phyloP scores from a whole-genome alignment of 1,284 basidiomycete species.

The Melampsora abietis-canadensis region DNA sequence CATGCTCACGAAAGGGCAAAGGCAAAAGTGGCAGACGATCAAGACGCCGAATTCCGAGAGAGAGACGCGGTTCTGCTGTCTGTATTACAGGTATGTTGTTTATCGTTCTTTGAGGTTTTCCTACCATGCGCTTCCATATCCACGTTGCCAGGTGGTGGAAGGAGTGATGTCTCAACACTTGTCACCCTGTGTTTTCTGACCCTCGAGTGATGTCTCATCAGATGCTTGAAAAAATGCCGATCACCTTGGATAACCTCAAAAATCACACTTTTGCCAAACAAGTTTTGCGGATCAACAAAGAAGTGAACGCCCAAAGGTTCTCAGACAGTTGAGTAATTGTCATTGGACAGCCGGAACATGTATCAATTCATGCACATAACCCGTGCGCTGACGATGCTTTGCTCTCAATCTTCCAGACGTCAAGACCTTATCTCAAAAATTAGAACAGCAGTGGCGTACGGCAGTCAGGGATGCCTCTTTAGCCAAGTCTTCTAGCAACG shows the following conservation, averaged over 20 bases:
- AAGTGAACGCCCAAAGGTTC: slow-evolving; percentile 26
- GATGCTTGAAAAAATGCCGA: slow-evolving; percentile 38
- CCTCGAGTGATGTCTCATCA: neutral
- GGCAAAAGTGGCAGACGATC: slow-evolving; percentile 9
- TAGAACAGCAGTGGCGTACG: slow-evolving; percentile 34
- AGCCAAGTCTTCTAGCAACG: slow-evolving; percentile 4
- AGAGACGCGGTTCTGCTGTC: slow-evolving; percentile 22
- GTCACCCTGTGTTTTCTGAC: neutral
- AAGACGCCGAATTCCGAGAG: slow-evolving; percentile 1
- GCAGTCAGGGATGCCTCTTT: slow-evolving; percentile 15
- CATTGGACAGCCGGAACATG: neutral
- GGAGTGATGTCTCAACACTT: neutral
- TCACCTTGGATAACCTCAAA: slow-evolving; percentile 38
- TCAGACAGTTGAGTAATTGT: slow-evolving; percentile 35
- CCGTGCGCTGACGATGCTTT: neutral
- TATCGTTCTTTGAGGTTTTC: neutral
- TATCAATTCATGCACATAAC: too few species aligned
- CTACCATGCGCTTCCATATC: neutral
- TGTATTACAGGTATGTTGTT: slow-evolving; percentile 32
- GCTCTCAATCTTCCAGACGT: slow-evolving; percentile 1
- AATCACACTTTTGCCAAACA: slow-evolving; percentile 40
- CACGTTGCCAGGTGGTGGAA: too few species aligned
- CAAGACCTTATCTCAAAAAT: slow-evolving; percentile 14
- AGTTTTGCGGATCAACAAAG: slow-evolving; percentile 40
- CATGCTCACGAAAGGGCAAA: slow-evolving; percentile 38